phyloP scores from a whole-genome alignment of 805 yeast genomes.

The Candida mattraensis region DNA sequence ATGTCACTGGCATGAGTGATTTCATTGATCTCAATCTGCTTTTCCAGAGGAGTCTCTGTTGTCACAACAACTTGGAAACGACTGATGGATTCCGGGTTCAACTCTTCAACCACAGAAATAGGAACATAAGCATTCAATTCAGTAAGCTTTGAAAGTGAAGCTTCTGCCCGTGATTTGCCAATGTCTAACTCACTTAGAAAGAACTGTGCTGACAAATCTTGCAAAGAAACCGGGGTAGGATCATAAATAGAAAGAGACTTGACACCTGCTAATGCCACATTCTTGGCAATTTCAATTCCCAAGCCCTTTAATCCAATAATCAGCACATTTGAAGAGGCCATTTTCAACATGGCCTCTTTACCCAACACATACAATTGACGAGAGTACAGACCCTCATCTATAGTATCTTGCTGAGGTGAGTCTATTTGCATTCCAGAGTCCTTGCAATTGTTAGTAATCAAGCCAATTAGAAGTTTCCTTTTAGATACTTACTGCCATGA shows the following conservation, averaged over 20 bases:
- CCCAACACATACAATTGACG: conserved; percentile 97
- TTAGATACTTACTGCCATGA: too few relatives aligned
- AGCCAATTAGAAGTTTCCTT: too few relatives aligned
- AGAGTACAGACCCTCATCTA: conserved; percentile 93
- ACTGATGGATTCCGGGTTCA: conserved; percentile 53
- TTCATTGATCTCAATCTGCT: conserved; percentile 72
- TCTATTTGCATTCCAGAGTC: conserved; percentile 44
- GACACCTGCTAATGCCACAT: conserved; percentile 96
- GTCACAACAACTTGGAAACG: conserved; percentile 80
- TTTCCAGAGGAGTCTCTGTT: conserved; percentile 71
- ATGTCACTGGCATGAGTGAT: conserved; percentile 72
- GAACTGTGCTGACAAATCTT: conserved; percentile 87
- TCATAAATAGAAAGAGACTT: conserved; percentile 86
- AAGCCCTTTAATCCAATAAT: conserved; percentile 88
- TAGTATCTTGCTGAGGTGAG: conserved; percentile 44
- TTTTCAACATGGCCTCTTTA: conserved; percentile 95
- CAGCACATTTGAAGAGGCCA: conserved; percentile 92
- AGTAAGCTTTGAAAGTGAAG: conserved; percentile 63
- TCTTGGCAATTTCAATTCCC: conserved; percentile 95
- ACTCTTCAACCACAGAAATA: conserved; percentile 57
- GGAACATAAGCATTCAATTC: conserved; percentile 94
- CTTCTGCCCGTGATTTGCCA: conserved; percentile 75
- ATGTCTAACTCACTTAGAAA: conserved; percentile 70
- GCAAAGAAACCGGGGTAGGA: conserved; percentile 62
- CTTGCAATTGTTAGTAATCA: too few relatives aligned